Evolutionary conservation across 2,329 filamentous ascomycete genomes (phyloP), one percentile per base, ranked within the genome.

Genomic region (Exophiala sp.): DNA sequence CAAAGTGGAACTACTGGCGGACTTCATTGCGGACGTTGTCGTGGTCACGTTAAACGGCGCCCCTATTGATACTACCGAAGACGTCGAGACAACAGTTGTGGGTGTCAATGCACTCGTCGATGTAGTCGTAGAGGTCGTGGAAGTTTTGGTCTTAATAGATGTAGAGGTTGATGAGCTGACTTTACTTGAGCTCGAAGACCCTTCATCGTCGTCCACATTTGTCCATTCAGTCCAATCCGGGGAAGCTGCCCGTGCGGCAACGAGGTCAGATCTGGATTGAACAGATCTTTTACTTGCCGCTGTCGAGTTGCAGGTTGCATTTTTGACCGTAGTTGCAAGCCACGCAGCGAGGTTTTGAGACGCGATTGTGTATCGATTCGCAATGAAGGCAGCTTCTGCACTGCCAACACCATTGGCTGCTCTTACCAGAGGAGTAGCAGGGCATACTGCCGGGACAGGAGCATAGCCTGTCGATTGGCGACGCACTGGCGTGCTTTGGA

Each of bases 351-450:
- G 66, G 24, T 65, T 65, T 11, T 55, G 59, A 62, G 73, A 69
- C 3, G 75, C 74, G 8, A 69, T 65, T 4, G 64, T 57, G 50
- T 73, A 72, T 32, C 75, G 69, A 5, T 65, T 60, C 3, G 66
- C 58, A 52, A 74, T 62, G 50, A 74, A 77, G n/a, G 54, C 56
- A 11, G 68, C 62, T 56, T 77, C 75, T 4, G 67, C 61, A 4
- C 69, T 50, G 10, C 65, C 70, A 14, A 77, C 55, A 12, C 68
- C 67, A 14, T 54, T 62, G 11, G 72, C 72, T 52, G 62, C 48
- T 44, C 74, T 66, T 11, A 76, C 66, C 6, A 76, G 65, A 29
- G 66, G 56, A 14, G 55, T 65, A 39, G 61, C 64, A n/a, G 74
- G 73, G 55, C 75, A 77, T n/a, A 63, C 48, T 21, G 63, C 66